These are phyloP conservation scores for Trifolium repens DNA, from an alignment of 306 rosid genomes.

Conservation along the genomic window DNA sequence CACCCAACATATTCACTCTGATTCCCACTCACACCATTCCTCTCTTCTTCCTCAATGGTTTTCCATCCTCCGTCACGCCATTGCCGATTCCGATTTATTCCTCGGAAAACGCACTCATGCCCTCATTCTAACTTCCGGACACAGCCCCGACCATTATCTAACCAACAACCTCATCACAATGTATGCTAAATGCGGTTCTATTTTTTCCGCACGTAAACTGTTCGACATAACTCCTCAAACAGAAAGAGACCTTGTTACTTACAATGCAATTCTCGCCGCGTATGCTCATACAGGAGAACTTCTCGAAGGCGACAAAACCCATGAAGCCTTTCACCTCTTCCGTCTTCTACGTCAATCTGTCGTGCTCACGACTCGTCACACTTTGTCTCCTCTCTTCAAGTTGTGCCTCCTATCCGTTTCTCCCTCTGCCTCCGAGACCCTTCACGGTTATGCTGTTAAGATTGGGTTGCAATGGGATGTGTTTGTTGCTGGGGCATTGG, in stretches of 20 bases:
- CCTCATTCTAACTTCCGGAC: constrained; percentile 53
- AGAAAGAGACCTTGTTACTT: constrained; percentile 70
- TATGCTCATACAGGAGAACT: constrained; percentile 53
- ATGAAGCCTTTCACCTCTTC: constrained; percentile 61
- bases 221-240: constrained; percentile 57
- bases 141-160: constrained; percentile 52
- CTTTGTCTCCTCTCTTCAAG: constrained; percentile 76
- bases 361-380: constrained; percentile 57
- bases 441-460: constrained; percentile 73
- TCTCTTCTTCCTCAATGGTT: constrained; percentile 54
- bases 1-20: too few species aligned
- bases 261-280: constrained; percentile 80
- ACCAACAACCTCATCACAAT: constrained; percentile 75
- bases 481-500: constrained; percentile 74
- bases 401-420: constrained; percentile 54
- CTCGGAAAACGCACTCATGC: constrained; percentile 77
- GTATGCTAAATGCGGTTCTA: constrained; percentile 72
- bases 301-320: constrained; percentile 29
- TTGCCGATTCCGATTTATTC: constrained; percentile 50
- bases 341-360: constrained; percentile 57
- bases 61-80: constrained; percentile 70
- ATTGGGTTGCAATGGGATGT: constrained; percentile 71
- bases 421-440: constrained; percentile 58
- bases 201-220: constrained; percentile 65
- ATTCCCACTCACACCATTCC: not conserved